phyloP scores from a whole-genome alignment of 2,329 filamentous ascomycete species.

The Ceratocystis cacaofunesta region DNA sequence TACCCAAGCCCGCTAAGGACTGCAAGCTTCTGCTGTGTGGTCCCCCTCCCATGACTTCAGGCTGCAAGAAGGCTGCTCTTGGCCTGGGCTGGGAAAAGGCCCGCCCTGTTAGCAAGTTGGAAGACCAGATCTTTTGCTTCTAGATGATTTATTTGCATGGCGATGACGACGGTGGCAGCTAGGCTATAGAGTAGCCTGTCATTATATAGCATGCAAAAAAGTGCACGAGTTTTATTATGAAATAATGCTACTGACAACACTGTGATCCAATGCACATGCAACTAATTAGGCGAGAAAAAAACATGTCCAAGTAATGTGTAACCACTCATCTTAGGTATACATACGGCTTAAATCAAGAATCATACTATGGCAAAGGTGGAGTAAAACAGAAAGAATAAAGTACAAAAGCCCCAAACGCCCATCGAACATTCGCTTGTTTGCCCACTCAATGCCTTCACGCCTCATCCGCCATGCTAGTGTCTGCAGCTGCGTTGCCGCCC shows the following conservation, averaged over 20 bases:
- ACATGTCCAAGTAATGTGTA: neutral
- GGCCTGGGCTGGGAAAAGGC: conserved; percentile 84
- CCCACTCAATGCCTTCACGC: neutral
- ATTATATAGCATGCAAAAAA: neutral
- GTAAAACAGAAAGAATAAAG: conserved; percentile 1
- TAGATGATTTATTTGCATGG: conserved; percentile 20
- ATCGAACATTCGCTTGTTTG: neutral
- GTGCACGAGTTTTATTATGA: conserved; percentile 3
- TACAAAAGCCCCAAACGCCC: conserved; percentile 6
- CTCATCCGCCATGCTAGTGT: conserved; percentile 15
- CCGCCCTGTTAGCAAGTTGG: conserved; percentile 87
- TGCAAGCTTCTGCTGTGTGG: conserved; percentile 92
- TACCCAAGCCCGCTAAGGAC: conserved; percentile 70
- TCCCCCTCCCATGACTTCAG: conserved; percentile 89
- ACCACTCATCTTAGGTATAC: neutral
- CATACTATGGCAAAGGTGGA: neutral
- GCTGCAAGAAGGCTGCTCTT: conserved; percentile 92
- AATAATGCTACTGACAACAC: conserved; percentile 10
- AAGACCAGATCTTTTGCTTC: conserved; percentile 97
- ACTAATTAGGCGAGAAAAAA: neutral
- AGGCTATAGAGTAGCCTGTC: neutral
- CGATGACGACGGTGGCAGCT: neutral
- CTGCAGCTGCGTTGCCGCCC: conserved; percentile 21
- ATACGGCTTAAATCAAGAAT: neutral
- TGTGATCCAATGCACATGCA: neutral